Evolutionary conservation across 768 basidiomycete species (phyloP), one percentile per base, ranked within the genome.

Genomic region (Termitomyces sp.): DNA sequence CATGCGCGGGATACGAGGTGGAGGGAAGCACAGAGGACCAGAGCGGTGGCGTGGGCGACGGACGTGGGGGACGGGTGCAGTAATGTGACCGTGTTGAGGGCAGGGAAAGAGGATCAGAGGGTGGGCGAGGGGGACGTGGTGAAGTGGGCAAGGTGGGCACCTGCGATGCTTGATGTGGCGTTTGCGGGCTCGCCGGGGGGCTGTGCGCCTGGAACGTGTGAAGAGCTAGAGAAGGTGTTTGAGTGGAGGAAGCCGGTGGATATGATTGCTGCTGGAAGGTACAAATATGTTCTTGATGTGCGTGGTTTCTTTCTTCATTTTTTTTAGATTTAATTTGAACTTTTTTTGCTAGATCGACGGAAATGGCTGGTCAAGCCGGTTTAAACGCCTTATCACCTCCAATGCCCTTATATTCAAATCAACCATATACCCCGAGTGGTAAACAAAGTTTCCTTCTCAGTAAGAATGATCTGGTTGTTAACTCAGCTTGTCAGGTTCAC

Each of bases 341-440:
- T 33, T 42, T 52, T 39, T 36, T 15, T 29, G n/a, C n/a, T 48
- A 82, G 81, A 70, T 83, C 9, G 81, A 83, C 56, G 82, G 81
- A 5, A 80, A 83, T 53, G 85, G 83, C 1, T 86, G 85, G 84
- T 83, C 81, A 10, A 76, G 80, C 48, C 77, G 85, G 6, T 88
- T 86, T 66, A 83, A 85, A 60, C 75, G 86, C 4, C 72, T 87
- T 15, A 75, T 88, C 26, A 79, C 79, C 22, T 78, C 79, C 33
- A 82, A 84, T 28, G 77, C 83, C 1, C 75, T 86, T 10, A 72
- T 87, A 7, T 79, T 87, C 69, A 87, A 87, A 63, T 73, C 82
- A 41, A 87, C 83, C 0, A 72, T 84, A 48, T 87, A 83, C 64
- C 86, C 85, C 0, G 86, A 87, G 66, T 87, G 86, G 86, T 81